These are phyloP conservation scores for Ustilago shanxiensis DNA, from an alignment of 1,284 basidiomycete species.

Conservation along the genomic window DNA sequence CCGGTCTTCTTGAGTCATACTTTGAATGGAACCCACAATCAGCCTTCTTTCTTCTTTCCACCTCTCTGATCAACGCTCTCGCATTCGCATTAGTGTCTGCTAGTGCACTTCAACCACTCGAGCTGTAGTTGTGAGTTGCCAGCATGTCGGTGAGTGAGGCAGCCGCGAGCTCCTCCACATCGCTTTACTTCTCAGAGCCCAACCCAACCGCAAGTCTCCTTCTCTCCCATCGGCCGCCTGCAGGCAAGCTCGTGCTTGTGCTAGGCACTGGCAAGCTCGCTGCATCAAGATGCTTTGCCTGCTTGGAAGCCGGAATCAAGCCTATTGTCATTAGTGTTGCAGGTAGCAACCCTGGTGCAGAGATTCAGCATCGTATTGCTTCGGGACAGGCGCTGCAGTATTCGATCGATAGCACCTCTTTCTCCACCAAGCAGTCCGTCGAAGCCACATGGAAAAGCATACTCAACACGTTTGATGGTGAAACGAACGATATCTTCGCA, in stretches of 20 bases:
- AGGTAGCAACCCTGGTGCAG: slow-evolving; percentile 74
- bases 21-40: neutral
- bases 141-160: slow-evolving; percentile 7
- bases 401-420: slow-evolving; percentile 7
- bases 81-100: too few species aligned
- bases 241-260: slow-evolving; percentile 73
- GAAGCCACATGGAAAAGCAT: slow-evolving; percentile 22
- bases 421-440: slow-evolving; percentile 14
- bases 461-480: slow-evolving; percentile 30
- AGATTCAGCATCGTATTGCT: slow-evolving; percentile 69
- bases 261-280: slow-evolving; percentile 83
- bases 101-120: too few species aligned
- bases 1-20: neutral
- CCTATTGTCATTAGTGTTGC: slow-evolving; percentile 76
- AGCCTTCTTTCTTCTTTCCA: neutral
- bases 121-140: too few species aligned
- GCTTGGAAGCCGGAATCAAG: slow-evolving; percentile 83
- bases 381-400: slow-evolving; percentile 75
- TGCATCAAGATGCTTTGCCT: slow-evolving; percentile 82
- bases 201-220: slow-evolving; percentile 48
- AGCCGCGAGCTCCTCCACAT: slow-evolving; percentile 10
- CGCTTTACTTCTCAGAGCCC: slow-evolving; percentile 30
- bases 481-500: slow-evolving; percentile 50
- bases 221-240: slow-evolving; percentile 49
- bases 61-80: neutral